phyloP scores from a whole-genome alignment of 169 alveolate genomes.

The Plasmodium falciparum region DNA sequence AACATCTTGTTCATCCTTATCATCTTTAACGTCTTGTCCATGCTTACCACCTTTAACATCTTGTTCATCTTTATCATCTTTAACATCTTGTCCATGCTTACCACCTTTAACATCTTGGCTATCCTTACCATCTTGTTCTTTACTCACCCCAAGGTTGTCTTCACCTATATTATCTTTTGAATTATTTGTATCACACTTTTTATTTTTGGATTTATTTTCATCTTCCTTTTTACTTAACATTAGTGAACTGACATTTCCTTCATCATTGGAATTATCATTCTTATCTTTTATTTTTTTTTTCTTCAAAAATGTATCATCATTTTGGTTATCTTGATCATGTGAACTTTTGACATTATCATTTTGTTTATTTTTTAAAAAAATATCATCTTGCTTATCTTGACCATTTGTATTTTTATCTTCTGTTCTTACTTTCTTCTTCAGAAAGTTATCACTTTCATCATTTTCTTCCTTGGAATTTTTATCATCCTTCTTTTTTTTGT shows the following conservation, averaged over 20 bases:
- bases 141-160: neutral
- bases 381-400: no score
- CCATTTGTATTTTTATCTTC: no score
- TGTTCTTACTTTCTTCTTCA: no score
- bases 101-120: neutral
- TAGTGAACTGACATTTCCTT: neutral
- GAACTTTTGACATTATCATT: no score
- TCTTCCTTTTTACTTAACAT: neutral
- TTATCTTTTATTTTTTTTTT: neutral
- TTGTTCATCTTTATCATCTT: neutral
- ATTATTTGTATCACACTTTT: neutral
- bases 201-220: neutral
- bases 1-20: neutral
- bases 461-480: no score
- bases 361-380: neutral
- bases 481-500: no score
- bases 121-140: neutral
- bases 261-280: constrained; percentile 1
- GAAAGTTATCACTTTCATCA: no score
- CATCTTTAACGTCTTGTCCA: neutral
- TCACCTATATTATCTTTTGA: neutral
- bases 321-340: neutral
- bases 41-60: neutral
- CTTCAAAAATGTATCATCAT: neutral
- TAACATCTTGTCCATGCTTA: neutral